phyloP scores from a whole-genome alignment of 768 basidiomycete genomes.

The Boletus rubroflammeus region DNA sequence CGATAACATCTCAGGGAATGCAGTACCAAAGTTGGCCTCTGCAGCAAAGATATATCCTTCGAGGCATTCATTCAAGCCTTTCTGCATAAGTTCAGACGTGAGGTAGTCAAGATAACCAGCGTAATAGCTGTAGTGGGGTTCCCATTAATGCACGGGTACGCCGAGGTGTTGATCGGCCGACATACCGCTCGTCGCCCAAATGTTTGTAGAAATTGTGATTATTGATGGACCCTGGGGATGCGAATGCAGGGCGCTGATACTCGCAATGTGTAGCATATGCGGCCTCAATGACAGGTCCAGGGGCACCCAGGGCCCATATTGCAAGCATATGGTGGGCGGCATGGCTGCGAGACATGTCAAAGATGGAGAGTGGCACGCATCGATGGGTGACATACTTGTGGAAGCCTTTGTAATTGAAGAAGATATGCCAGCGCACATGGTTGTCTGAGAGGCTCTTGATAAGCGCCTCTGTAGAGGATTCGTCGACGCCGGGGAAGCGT shows the following conservation, averaged over 20 bases:
- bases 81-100: conserved; percentile 37
- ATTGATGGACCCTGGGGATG: conserved; percentile 19
- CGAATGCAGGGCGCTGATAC: conserved; percentile 37
- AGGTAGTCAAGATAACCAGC: conserved; percentile 59
- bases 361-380: conserved; percentile 5
- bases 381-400: conserved; percentile 26
- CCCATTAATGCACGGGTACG: background rate
- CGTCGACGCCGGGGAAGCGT: conserved; percentile 34
- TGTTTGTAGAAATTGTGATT: conserved; percentile 48
- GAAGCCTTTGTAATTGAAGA: conserved; percentile 42
- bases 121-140: conserved; percentile 45
- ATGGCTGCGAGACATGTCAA: conserved; percentile 41
- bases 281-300: conserved; percentile 37
- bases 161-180: background rate
- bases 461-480: conserved; percentile 39
- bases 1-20: conserved; percentile 44
- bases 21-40: conserved; percentile 39
- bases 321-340: conserved; percentile 55
- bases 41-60: conserved; percentile 57
- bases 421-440: conserved; percentile 51
- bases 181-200: conserved; percentile 55
- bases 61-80: conserved; percentile 42
- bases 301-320: conserved; percentile 58
- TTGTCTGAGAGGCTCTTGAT: conserved; percentile 45
- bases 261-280: conserved; percentile 41